Conservation (phyloP, 306 rosid species). For the Acacia confusa region DNA sequence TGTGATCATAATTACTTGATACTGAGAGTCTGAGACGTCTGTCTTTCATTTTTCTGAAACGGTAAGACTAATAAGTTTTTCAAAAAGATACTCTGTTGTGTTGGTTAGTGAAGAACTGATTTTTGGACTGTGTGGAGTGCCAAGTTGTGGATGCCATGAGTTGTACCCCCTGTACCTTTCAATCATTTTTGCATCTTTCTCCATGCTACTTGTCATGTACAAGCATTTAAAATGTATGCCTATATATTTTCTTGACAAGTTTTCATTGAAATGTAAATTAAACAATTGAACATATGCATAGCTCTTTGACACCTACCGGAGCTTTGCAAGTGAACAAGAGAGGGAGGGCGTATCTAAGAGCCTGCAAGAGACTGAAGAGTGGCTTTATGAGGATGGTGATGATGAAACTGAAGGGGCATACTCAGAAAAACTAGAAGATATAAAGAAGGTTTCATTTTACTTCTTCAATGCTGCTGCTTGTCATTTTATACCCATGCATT, state of each 20-base stretch:
- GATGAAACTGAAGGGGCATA: conserved; percentile 94
- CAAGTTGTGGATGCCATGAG: background rate
- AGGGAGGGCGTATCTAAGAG: conserved; percentile 77
- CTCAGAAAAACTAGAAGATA: conserved; percentile 74
- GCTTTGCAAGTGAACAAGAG: conserved; percentile 80
- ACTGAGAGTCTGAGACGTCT: background rate
- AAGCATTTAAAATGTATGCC: conserved; percentile 25
- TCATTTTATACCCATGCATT: conserved; percentile 31
- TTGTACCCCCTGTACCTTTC: conserved; percentile 12
- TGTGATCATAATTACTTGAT: background rate
- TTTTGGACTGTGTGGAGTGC: background rate
- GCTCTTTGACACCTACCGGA: conserved; percentile 80
- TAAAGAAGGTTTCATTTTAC: conserved; percentile 62
- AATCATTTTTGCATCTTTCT: background rate
- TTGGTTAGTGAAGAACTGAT: conserved; percentile 23
- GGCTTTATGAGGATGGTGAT: conserved; percentile 97
- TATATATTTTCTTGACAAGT: conserved; percentile 7
- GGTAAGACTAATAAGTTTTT: background rate
- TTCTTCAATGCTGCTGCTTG: conserved; percentile 18
- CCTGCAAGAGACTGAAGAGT: conserved; percentile 91
- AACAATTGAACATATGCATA: conserved; percentile 45
- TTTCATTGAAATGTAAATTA: conserved; percentile 24
- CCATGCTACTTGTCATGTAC: background rate
- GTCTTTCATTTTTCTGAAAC: background rate
- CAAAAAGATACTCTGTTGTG: background rate